A percentile compares a stretch with the other conserved stretches of the same genome.
phyloP scores from a whole-genome alignment of 495 filamentous ascomycete genomes.

The Parathielavia hyrcaniae region DNA sequence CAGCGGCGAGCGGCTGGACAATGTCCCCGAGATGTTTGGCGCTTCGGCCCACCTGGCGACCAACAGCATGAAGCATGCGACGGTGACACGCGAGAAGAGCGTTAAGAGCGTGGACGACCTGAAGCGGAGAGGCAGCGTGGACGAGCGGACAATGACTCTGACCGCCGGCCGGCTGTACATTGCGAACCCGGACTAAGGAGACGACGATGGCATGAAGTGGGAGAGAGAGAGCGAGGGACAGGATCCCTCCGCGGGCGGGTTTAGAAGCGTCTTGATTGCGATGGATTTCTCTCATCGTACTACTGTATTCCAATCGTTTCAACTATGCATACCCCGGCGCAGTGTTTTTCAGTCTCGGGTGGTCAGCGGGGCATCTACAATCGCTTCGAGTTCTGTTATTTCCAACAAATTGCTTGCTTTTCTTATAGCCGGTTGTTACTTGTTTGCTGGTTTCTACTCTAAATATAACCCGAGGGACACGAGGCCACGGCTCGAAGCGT shows the following conservation, averaged over 20 bases:
- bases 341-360: neutral
- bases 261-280: neutral
- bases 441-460: neutral
- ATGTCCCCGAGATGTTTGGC: slow-evolving; percentile 39
- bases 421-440: slow-evolving; percentile 2
- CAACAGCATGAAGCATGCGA: slow-evolving; percentile 48
- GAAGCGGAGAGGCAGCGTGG: slow-evolving; percentile 68
- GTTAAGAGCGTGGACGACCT: slow-evolving; percentile 57
- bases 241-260: neutral
- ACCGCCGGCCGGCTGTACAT: slow-evolving; percentile 76
- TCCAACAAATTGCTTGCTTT: neutral
- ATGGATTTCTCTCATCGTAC: neutral
- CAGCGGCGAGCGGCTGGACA: slow-evolving; percentile 48
- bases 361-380: slow-evolving; percentile 1
- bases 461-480: slow-evolving; percentile 1
- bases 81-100: slow-evolving; percentile 56
- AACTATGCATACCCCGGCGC: neutral
- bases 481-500: neutral
- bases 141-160: slow-evolving; percentile 84
- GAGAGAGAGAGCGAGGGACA: neutral
- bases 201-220: neutral
- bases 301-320: neutral
- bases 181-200: slow-evolving; percentile 79
- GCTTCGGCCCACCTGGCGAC: slow-evolving; percentile 40
- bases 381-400: slow-evolving; percentile 4